Conservation (phyloP, 495 filamentous ascomycete species). For the Ramalina peruviana region DNA sequence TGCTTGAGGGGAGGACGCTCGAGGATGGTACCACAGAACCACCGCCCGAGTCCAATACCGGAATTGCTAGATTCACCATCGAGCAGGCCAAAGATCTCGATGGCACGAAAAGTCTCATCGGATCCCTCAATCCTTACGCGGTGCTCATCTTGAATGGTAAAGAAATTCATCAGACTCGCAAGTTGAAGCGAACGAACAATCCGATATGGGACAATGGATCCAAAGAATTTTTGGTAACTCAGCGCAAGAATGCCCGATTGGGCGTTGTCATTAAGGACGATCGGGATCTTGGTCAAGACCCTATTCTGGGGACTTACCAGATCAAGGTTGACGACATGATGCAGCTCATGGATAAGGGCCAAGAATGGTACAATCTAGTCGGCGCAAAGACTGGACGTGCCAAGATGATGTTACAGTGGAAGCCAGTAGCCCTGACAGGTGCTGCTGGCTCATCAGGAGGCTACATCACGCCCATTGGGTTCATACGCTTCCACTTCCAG, state of each 20-base stretch:
- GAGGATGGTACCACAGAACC: constrained; percentile 67
- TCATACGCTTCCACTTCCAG: constrained; percentile 88
- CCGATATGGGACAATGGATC: constrained; percentile 82
- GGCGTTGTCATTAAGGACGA: constrained; percentile 93
- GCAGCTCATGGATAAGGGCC: constrained; percentile 77
- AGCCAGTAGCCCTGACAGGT: constrained; percentile 76
- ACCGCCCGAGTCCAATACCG: constrained; percentile 76
- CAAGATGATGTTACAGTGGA: constrained; percentile 86
- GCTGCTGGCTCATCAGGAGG: constrained; percentile 62
- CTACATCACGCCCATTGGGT: constrained; percentile 84
- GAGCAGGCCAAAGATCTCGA: constrained; percentile 96
- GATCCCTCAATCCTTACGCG: constrained; percentile 81
- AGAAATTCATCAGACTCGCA: constrained; percentile 70
- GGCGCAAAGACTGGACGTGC: constrained; percentile 70
- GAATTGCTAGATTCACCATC: constrained; percentile 82
- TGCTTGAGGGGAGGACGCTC: constrained; percentile 56
- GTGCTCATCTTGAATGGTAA: constrained; percentile 78
- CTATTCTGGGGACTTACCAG: constrained; percentile 77
- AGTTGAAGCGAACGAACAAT: constrained; percentile 90
- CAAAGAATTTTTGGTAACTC: constrained; percentile 87
- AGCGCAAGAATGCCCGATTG: constrained; percentile 76
- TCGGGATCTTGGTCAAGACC: constrained; percentile 68
- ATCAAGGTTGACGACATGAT: constrained; percentile 91
- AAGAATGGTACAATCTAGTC: constrained; percentile 88
- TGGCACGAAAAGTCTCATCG: constrained; percentile 74